phyloP scores from a whole-genome alignment of 2,329 filamentous ascomycete species.

The Phialophora macrospora region DNA sequence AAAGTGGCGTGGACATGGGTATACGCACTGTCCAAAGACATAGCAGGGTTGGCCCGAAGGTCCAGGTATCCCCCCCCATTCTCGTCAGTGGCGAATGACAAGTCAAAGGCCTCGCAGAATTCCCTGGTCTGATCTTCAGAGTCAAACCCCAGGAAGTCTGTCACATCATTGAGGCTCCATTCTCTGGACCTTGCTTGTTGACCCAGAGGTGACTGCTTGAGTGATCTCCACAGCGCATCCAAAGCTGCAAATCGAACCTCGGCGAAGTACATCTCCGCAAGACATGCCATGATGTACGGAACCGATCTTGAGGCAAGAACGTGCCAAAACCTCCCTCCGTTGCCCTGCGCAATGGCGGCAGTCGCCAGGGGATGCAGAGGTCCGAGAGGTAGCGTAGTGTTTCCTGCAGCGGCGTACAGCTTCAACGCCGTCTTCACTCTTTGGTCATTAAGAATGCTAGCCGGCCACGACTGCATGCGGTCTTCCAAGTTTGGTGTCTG shows the following conservation, averaged over 20 bases:
- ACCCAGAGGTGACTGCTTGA: conserved; percentile 55
- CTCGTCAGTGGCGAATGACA: conserved; percentile 55
- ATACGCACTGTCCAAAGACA: conserved; percentile 56
- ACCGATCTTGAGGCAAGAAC: conserved; percentile 60
- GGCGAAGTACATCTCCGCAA: conserved; percentile 67
- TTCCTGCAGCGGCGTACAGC: conserved; percentile 61
- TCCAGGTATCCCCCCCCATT: conserved; percentile 59
- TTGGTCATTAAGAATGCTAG: conserved; percentile 55
- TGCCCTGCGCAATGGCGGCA: conserved; percentile 62
- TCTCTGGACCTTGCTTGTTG: conserved; percentile 57
- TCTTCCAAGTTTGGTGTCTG: conserved; percentile 61
- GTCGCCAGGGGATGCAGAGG: conserved; percentile 55
- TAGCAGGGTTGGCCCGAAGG: conserved; percentile 47
- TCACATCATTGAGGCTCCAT: conserved; percentile 61
- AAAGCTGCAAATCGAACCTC: conserved; percentile 62
- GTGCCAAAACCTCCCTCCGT: conserved; percentile 64
- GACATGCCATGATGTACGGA: conserved; percentile 68
- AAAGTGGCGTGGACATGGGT: conserved; percentile 36
- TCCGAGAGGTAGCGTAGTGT: conserved; percentile 58
- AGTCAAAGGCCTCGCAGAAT: conserved; percentile 60
- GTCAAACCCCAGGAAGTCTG: conserved; percentile 61
- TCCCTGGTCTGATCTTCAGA: conserved; percentile 57
- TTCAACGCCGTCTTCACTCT: conserved; percentile 63
- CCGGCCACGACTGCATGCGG: conserved; percentile 61
- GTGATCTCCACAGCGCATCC: conserved; percentile 60